A percentile compares a stretch with the other conserved stretches of the same genome.
Evolutionary conservation across 2,329 filamentous ascomycete species (phyloP).

Genomic region (Fusarium armeniacum): DNA sequence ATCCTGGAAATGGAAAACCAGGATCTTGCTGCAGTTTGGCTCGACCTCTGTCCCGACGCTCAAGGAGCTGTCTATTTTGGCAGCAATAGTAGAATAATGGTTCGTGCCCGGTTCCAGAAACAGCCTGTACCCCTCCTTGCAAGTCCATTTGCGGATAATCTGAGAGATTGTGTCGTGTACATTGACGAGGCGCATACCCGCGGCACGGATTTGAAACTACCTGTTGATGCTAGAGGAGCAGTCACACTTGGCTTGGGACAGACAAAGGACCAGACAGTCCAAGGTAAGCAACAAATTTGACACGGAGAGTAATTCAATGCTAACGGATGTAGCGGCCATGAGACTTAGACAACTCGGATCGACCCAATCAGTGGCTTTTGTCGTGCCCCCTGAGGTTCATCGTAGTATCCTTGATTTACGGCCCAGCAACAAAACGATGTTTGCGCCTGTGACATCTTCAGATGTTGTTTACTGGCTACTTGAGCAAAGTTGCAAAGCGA

Average conservation of each 20-base stretch:
- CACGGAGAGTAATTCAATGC: fast-evolving
- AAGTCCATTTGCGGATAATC: slow-evolving; percentile 67
- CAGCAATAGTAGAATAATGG: slow-evolving; percentile 46
- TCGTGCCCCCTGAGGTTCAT: slow-evolving; percentile 72
- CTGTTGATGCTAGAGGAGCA: slow-evolving; percentile 61
- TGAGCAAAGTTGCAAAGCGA: slow-evolving; percentile 71
- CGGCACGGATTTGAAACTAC: slow-evolving; percentile 72
- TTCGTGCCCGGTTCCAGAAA: slow-evolving; percentile 52
- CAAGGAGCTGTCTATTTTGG: slow-evolving; percentile 69
- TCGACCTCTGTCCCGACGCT: slow-evolving; percentile 59
- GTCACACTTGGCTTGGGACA: slow-evolving; percentile 69
- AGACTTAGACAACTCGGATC: slow-evolving; percentile 69
- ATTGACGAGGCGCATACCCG: slow-evolving; percentile 73
- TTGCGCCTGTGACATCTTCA: slow-evolving; percentile 28
- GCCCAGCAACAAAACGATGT: slow-evolving; percentile 53
- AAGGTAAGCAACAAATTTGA: slow-evolving; percentile 59
- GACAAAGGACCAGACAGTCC: slow-evolving; percentile 72
- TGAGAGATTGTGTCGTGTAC: slow-evolving; percentile 68
- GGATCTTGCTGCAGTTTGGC: slow-evolving; percentile 64
- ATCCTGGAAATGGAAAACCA: slow-evolving; percentile 72
- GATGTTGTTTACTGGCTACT: slow-evolving; percentile 70
- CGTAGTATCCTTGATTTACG: slow-evolving; percentile 64
- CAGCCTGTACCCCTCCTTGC: slow-evolving; percentile 64
- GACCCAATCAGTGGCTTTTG: slow-evolving; percentile 69
- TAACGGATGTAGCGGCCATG: slow-evolving; percentile 69